A percentile compares a stretch with the other conserved stretches of the same genome.
Evolutionary conservation across 805 yeast species (phyloP).

Genomic region (Spathaspora passalidarum): DNA sequence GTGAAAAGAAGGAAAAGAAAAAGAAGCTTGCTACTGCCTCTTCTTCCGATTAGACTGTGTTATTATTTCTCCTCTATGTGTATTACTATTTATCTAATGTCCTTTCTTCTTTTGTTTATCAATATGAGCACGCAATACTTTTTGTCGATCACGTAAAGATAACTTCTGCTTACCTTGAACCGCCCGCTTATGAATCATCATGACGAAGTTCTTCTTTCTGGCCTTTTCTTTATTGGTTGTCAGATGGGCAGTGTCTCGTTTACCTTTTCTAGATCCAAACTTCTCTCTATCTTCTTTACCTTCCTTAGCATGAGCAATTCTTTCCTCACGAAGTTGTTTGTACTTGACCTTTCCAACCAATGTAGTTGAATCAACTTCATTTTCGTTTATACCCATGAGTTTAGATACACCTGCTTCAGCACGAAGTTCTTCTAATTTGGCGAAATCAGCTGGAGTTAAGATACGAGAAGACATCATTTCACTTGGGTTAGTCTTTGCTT

Average conservation of each 20-base stretch:
- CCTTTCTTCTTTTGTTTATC: slow-evolving; percentile 90
- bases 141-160: slow-evolving; percentile 89
- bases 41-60: background rate
- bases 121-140: slow-evolving; percentile 79
- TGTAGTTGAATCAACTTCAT: slow-evolving; percentile 73
- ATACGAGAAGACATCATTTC: slow-evolving; percentile 71
- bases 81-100: slow-evolving; percentile 28
- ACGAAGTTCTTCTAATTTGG: slow-evolving; percentile 85
- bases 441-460: slow-evolving; percentile 96
- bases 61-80: background rate
- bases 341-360: slow-evolving; percentile 77
- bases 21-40: slow-evolving; percentile 3
- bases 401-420: slow-evolving; percentile 83
- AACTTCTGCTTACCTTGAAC: slow-evolving; percentile 92
- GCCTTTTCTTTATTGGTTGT: slow-evolving; percentile 96
- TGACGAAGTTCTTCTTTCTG: slow-evolving; percentile 96
- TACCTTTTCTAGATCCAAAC: slow-evolving; percentile 85
- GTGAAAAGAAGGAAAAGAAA: slow-evolving; percentile 15
- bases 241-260: slow-evolving; percentile 70
- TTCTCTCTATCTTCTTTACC: slow-evolving; percentile 92
- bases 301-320: slow-evolving; percentile 80
- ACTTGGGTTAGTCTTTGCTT: slow-evolving; percentile 15
- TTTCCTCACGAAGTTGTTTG: slow-evolving; percentile 87
- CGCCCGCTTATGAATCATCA: slow-evolving; percentile 94
- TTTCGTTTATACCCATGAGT: slow-evolving; percentile 78